Base-by-base conservation (phyloP, 345 rosid genomes). In the Eucalyptus camaldulensis region DNA sequence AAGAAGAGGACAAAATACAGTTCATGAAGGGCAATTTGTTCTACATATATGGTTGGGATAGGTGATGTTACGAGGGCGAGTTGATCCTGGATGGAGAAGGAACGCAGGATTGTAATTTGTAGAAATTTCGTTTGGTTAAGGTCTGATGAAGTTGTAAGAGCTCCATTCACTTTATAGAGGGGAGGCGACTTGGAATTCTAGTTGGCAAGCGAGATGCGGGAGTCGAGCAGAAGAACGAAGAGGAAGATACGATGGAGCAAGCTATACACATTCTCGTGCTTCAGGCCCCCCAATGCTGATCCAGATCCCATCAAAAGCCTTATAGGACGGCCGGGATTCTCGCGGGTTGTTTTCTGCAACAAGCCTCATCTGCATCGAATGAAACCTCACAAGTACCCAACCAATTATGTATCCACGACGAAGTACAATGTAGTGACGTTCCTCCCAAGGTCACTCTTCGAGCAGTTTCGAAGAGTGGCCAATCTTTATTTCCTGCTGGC, bases 381-480 rank as follows among this genome's bases (percentile, higher is more conserved):
- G 58, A 94, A 92, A 58, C 96, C 94, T 72, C 88, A 89, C 88
- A 92, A 91, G 58, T 94, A 96, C 85, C 88, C 90, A 1, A 89
- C 90, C 33, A 96, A 96, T 90, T 94, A 94, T 17, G 92, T 94
- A 72, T 94, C 97, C 45, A 95, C 97, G 49, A 95, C 97, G 24
- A 93, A 94, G 91, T 95, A 95, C 88, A 95, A 91, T 86, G 31
- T 93, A 60, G 83, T 91, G 10, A 93, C 96, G 22, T 95, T 96
- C 94, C 93, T 96, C 27, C 97, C 97, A 7, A 96, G 88, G 60
- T 93, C 97, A 86, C 92, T 95, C 80, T 95, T 95, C 65, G 98
- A 96, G 93, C 99, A 96, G 91, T 96, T 96, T 83, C 95, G 95
- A 56, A 92, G 97, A 47, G 98, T 95, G 15, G 99, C 99, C 86